Conservation (phyloP, 192 early-diverging fungal species). For the Mortierella hygrophila region DNA sequence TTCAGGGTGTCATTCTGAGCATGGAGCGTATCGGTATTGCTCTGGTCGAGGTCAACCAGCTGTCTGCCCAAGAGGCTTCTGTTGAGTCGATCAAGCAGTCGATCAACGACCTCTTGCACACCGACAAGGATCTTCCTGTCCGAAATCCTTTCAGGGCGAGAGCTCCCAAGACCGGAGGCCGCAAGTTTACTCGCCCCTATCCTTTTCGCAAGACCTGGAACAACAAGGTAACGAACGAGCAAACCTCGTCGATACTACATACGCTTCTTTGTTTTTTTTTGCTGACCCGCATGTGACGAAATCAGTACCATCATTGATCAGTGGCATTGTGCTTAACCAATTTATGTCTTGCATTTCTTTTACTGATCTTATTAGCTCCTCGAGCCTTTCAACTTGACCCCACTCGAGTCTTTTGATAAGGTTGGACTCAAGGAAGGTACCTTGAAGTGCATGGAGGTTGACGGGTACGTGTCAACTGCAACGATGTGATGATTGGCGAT, state of each 20-base stretch:
- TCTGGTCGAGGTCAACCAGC: not conserved
- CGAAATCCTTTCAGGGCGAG: not conserved
- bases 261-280: not conserved
- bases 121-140: not conserved
- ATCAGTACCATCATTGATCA: not conserved
- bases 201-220: not conserved
- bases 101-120: not conserved
- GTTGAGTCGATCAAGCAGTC: not conserved
- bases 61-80: not conserved
- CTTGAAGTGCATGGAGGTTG: constrained; percentile 8
- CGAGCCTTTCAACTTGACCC: constrained; percentile 22
- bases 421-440: constrained; percentile 32
- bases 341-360: not conserved
- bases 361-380: constrained; percentile 16
- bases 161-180: not conserved
- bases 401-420: not conserved
- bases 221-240: constrained; percentile 9
- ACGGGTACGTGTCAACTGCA: constrained; percentile 16
- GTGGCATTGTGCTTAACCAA: not conserved
- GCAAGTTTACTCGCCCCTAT: not conserved
- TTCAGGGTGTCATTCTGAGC: not conserved
- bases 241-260: not conserved
- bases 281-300: not conserved
- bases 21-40: constrained; percentile 16
- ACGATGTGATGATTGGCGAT: no score